Conservation (phyloP, 1,284 basidiomycete species). For the Fomitopsis pinicola region DNA sequence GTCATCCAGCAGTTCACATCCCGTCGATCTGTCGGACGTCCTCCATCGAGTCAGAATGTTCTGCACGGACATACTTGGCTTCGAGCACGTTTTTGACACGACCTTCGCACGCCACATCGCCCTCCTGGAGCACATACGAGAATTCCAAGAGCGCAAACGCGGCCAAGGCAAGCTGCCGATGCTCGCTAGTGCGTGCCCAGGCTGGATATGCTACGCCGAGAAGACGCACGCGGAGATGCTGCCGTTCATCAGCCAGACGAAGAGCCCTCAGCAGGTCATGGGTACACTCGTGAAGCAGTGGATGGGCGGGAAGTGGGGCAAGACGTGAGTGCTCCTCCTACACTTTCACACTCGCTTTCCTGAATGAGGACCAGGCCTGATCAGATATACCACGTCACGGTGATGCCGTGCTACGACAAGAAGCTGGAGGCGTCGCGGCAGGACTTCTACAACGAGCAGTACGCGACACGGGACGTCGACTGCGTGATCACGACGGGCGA, state of each 20-base stretch:
- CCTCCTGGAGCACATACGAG: constrained; percentile 76
- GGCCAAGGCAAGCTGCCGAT: constrained; percentile 64
- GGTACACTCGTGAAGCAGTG: constrained; percentile 90
- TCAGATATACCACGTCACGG: constrained; percentile 91
- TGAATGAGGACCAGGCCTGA: constrained; percentile 52
- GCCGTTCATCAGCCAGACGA: constrained; percentile 83
- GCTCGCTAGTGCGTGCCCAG: constrained; percentile 94
- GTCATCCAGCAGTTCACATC: constrained; percentile 40
- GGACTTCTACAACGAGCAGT: constrained; percentile 82
- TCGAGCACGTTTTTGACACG: constrained; percentile 84
- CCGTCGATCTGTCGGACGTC: constrained; percentile 55
- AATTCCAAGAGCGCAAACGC: constrained; percentile 72
- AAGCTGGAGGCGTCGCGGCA: constrained; percentile 95
- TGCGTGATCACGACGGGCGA: constrained; percentile 98
- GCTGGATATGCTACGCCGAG: constrained; percentile 99
- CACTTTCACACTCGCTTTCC: constrained; percentile 1
- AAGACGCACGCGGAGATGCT: constrained; percentile 95
- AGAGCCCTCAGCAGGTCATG: constrained; percentile 94
- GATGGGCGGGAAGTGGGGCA: constrained; percentile 63
- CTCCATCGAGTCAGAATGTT: constrained; percentile 70
- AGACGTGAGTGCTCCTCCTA: constrained; percentile 44
- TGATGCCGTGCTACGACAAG: constrained; percentile 99
- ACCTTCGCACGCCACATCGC: constrained; percentile 91
- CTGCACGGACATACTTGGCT: constrained; percentile 56
- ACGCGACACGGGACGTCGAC: constrained; percentile 89